Percentiles rank a stretch among this genome's conserved stretches.
phyloP scores from a whole-genome alignment of 192 early-diverging fungal genomes.

The Umbelopsis sp. region DNA sequence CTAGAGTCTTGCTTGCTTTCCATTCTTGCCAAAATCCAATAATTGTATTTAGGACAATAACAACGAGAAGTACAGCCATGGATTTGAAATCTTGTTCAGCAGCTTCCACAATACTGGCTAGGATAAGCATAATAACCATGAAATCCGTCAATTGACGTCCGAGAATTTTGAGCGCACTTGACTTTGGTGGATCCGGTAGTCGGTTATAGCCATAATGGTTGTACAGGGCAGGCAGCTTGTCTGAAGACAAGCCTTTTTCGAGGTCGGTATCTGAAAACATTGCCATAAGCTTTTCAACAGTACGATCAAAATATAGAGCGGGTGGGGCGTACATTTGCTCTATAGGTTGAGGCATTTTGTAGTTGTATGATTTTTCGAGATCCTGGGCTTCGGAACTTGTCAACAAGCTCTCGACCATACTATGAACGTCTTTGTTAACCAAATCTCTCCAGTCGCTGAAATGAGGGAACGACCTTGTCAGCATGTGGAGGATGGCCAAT shows the following conservation, averaged over 20 bases:
- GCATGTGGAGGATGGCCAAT: constrained; percentile 77
- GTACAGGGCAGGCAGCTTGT: constrained; percentile 57
- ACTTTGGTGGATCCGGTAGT: constrained; percentile 77
- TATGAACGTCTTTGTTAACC: constrained; percentile 65
- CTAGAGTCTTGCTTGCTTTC: constrained; percentile 91
- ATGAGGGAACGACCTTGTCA: constrained; percentile 75
- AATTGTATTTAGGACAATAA: constrained; percentile 84
- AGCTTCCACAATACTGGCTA: constrained; percentile 79
- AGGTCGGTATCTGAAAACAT: constrained; percentile 81
- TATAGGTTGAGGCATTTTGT: constrained; percentile 27
- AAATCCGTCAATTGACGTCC: constrained; percentile 91
- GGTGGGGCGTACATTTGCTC: constrained; percentile 42
- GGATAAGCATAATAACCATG: constrained; percentile 90
- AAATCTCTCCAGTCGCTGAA: constrained; percentile 92
- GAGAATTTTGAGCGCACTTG: constrained; percentile 69
- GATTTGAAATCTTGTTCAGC: constrained; percentile 60
- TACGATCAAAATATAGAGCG: constrained; percentile 93
- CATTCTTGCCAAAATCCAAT: constrained; percentile 97
- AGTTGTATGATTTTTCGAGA: constrained; percentile 22
- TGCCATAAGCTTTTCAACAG: constrained; percentile 74
- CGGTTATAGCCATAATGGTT: constrained; percentile 86
- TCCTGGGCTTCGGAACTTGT: constrained; percentile 21
- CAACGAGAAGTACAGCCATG: constrained; percentile 66
- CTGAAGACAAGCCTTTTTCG: constrained; percentile 62
- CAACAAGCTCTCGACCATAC: constrained; percentile 24